Evolutionary conservation across 208 protist genomes (phyloP).

Genomic region (Leishmania guyanensis): DNA sequence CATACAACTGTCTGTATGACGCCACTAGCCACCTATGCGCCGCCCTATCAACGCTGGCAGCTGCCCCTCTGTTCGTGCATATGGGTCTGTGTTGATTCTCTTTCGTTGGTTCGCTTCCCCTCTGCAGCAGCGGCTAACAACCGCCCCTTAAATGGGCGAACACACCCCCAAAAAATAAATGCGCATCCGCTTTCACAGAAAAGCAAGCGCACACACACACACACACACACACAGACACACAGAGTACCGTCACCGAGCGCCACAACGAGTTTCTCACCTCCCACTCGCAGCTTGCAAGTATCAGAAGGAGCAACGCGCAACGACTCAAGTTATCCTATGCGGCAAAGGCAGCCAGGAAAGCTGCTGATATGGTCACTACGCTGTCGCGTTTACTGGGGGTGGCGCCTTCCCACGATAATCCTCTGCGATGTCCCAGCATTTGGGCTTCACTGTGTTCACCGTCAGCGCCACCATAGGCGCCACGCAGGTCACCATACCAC

Average conservation of each 20-base stretch:
- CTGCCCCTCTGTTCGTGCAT: neutral
- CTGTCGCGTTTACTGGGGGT: neutral
- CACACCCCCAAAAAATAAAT: neutral
- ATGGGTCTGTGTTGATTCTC: neutral
- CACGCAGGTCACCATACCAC: constrained; percentile 25
- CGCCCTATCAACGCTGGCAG: neutral
- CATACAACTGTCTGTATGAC: neutral
- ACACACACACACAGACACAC: neutral
- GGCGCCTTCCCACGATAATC: constrained; percentile 55
- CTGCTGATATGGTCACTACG: neutral
- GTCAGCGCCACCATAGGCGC: constrained; percentile 44
- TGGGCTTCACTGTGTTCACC: constrained; percentile 34
- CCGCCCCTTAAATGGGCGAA: neutral
- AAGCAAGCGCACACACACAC: neutral
- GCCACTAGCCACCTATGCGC: neutral
- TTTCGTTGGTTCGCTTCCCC: neutral
- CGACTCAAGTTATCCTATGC: neutral
- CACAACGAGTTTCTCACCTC: neutral
- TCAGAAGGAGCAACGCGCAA: neutral
- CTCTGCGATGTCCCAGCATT: constrained; percentile 49
- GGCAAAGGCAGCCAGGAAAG: neutral
- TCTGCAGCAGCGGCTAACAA: neutral
- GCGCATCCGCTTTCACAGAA: neutral
- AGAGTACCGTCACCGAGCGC: neutral
- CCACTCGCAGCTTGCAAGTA: neutral